Evolutionary conservation across 257 asterid genomes (phyloP).

Genomic region (Gynochthodes officinalis): DNA sequence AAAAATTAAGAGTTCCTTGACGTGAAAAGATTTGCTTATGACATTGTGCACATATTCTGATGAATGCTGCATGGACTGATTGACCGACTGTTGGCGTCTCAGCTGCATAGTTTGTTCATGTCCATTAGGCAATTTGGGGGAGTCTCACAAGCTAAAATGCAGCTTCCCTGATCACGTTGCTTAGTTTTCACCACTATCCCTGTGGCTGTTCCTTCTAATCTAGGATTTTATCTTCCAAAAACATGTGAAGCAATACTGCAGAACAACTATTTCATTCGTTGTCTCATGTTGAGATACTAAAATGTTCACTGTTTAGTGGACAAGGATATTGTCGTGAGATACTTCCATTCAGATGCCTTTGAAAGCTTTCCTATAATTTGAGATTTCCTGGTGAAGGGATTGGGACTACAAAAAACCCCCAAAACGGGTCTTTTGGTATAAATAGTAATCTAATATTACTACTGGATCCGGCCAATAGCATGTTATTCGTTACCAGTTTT

Average conservation of each 20-base stretch:
- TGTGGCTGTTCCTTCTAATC: not conserved
- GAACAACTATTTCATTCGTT: not conserved
- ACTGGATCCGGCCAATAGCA: too few relatives aligned
- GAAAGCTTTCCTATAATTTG: not conserved
- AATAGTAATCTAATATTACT: too few relatives aligned
- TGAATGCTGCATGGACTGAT: constrained; percentile 15
- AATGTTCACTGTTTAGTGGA: not conserved
- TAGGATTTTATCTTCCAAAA: not conserved
- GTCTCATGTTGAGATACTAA: not conserved
- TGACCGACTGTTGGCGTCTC: not conserved
- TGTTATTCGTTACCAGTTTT: too few relatives aligned
- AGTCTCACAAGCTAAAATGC: too few relatives aligned
- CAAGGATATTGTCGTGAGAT: not conserved
- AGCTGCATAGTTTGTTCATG: not conserved
- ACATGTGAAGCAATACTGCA: not conserved
- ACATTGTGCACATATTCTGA: constrained; percentile 86
- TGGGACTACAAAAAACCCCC: too few relatives aligned
- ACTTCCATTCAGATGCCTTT: not conserved
- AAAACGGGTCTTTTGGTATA: too few relatives aligned
- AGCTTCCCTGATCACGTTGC: too few relatives aligned
- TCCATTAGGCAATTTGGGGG: not conserved
- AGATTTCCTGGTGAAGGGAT: too few relatives aligned
- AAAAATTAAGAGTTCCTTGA: constrained; percentile 60
- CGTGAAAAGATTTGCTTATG: constrained; percentile 75
- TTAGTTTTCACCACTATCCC: not conserved